A percentile compares a stretch with the other conserved stretches of the same genome.
Conservation (phyloP, 2,329 filamentous ascomycete species). For the Fusarium sulawesiense region DNA sequence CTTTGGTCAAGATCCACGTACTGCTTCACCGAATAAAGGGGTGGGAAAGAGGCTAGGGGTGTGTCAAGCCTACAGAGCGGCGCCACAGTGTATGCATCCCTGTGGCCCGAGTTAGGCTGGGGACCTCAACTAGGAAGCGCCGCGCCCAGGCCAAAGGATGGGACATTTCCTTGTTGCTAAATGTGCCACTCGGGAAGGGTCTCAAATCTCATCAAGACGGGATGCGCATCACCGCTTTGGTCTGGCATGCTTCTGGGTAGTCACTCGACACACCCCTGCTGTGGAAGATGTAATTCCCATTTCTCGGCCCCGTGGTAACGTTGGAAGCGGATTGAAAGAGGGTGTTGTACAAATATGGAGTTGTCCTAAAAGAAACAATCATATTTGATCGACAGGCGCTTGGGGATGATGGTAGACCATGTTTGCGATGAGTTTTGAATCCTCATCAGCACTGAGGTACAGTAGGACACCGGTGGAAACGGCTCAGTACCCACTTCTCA, state of each 20-base stretch:
- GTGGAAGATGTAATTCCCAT: constrained; percentile 19
- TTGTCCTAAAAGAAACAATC: constrained; percentile 40
- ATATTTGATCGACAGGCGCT: constrained; percentile 38
- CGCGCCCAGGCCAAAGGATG: constrained; percentile 32
- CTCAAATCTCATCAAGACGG: constrained; percentile 45
- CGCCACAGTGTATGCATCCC: constrained; percentile 32
- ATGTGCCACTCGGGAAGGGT: constrained; percentile 44
- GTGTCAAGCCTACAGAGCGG: constrained; percentile 4
- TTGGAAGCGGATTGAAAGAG: not conserved
- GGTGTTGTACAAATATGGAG: constrained; percentile 19
- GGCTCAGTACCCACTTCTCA: constrained; percentile 20
- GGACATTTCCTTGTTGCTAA: constrained; percentile 45
- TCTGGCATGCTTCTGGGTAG: constrained; percentile 40
- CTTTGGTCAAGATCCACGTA: constrained; percentile 5
- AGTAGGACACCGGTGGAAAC: constrained; percentile 20
- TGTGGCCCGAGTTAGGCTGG: constrained; percentile 27
- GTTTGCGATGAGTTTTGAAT: constrained; percentile 40
- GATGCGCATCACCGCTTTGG: constrained; percentile 44
- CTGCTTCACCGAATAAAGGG: constrained; percentile 3
- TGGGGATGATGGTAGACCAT: constrained; percentile 31
- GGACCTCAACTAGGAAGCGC: constrained; percentile 30
- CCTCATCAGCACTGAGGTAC: constrained; percentile 3
- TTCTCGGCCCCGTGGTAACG: constrained; percentile 22
- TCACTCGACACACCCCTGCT: constrained; percentile 35
- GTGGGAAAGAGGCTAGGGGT: not conserved